These are phyloP conservation scores for Musa troglodytarum DNA, from an alignment of 176 grass and related monocot species.

Conservation along the genomic window DNA sequence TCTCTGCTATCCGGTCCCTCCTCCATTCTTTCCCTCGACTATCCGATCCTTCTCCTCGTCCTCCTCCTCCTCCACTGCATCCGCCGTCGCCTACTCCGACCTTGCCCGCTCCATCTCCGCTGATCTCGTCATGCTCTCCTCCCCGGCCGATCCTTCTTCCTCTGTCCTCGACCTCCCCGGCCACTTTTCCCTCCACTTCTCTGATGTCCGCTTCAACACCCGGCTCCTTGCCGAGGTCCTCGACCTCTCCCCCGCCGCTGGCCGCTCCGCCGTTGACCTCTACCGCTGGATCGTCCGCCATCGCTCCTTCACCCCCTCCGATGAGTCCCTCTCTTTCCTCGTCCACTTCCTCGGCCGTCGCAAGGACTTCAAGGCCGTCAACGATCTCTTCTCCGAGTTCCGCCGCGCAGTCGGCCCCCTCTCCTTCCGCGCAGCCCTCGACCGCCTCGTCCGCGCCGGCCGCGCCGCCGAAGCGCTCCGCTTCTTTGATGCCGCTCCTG, in stretches of 20 bases:
- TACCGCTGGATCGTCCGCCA: slow-evolving; percentile 68
- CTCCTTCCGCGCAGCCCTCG: slow-evolving; percentile 48
- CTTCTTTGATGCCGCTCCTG: slow-evolving; percentile 56
- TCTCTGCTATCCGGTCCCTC: slow-evolving; percentile 18
- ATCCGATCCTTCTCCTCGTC: not conserved
- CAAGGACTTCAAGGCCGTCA: slow-evolving; percentile 63
- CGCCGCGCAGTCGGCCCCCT: slow-evolving; percentile 37
- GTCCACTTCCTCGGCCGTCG: slow-evolving; percentile 68
- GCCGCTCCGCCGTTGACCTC: slow-evolving; percentile 49
- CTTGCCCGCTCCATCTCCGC: slow-evolving; percentile 39
- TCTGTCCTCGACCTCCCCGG: slow-evolving; percentile 40
- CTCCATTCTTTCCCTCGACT: not conserved
- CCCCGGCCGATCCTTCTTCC: slow-evolving; percentile 17
- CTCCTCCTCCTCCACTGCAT: slow-evolving; percentile 7
- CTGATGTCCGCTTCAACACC: slow-evolving; percentile 70
- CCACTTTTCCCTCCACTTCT: slow-evolving; percentile 86
- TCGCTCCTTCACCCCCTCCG: slow-evolving; percentile 66
- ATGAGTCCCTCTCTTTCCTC: slow-evolving; percentile 47
- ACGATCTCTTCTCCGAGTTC: slow-evolving; percentile 59
- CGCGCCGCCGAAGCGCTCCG: slow-evolving; percentile 52
- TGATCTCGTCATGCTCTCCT: slow-evolving; percentile 45
- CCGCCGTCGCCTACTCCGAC: slow-evolving; percentile 1
- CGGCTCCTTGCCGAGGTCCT: slow-evolving; percentile 59
- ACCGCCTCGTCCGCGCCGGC: slow-evolving; percentile 35
- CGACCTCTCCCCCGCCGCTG: slow-evolving; percentile 47